A percentile compares a stretch with the other conserved stretches of the same genome.
phyloP scores from a whole-genome alignment of 345 rosid genomes.

The Turnera subulata region DNA sequence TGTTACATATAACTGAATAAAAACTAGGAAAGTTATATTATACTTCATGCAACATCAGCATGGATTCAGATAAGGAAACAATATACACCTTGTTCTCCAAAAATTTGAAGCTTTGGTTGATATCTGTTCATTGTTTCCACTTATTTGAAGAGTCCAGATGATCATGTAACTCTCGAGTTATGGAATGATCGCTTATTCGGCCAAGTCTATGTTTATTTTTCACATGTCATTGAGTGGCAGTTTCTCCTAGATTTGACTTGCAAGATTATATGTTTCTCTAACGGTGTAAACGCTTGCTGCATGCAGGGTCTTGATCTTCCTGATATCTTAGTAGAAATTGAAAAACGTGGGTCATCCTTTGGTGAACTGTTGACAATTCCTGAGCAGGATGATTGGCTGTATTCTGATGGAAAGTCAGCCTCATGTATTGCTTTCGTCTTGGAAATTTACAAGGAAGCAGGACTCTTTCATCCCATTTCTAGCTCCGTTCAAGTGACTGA shows the following conservation, averaged over 20 bases:
- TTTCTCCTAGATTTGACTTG: not conserved
- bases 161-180: not conserved
- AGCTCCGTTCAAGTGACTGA: constrained; percentile 83
- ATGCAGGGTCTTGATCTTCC: constrained; percentile 80
- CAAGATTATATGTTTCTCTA: too few relatives aligned
- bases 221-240: not conserved
- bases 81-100: too few relatives aligned
- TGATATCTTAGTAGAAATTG: constrained; percentile 73
- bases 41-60: too few relatives aligned
- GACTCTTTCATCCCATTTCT: constrained; percentile 70
- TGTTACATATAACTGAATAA: too few relatives aligned
- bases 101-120: too few relatives aligned
- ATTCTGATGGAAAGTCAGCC: constrained; percentile 88
- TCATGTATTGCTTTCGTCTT: constrained; percentile 91
- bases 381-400: constrained; percentile 94
- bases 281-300: not conserved
- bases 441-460: constrained; percentile 93
- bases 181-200: not conserved
- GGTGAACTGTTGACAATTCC: constrained; percentile 84
- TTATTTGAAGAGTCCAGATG: not conserved
- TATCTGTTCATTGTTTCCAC: not conserved
- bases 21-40: too few relatives aligned
- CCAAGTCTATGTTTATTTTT: not conserved
- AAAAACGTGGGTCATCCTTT: constrained; percentile 82
- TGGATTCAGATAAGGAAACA: too few relatives aligned